These are phyloP conservation scores for Ormosia emarginata DNA, from an alignment of 306 rosid genomes.

Conservation along the genomic window DNA sequence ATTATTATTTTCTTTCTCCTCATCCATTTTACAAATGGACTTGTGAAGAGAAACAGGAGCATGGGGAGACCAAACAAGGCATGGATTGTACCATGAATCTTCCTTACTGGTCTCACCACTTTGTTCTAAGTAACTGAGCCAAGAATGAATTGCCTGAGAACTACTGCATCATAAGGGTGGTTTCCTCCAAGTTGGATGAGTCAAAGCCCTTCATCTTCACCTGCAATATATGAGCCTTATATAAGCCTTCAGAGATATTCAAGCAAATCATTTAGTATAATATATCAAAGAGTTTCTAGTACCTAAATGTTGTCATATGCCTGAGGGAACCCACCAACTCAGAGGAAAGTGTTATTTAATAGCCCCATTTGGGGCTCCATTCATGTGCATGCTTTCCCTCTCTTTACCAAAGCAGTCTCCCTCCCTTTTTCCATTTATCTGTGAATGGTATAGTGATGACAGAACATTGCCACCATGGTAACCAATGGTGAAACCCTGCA, in stretches of 20 bases:
- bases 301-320: slow-evolving; percentile 18
- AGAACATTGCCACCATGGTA: slow-evolving; percentile 31
- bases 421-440: slow-evolving; percentile 30
- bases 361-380: slow-evolving; percentile 49
- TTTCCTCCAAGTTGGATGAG: slow-evolving; percentile 29
- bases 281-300: background rate
- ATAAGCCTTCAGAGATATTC: slow-evolving; percentile 11
- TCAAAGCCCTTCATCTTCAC: slow-evolving; percentile 36
- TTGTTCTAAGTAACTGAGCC: slow-evolving; percentile 54
- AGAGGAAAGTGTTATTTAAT: slow-evolving; percentile 32
- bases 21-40: slow-evolving; percentile 29
- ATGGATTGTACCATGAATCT: slow-evolving; percentile 22
- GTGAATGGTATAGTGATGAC: slow-evolving; percentile 36
- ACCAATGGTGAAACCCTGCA: slow-evolving; percentile 31
- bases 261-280: background rate
- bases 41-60: slow-evolving; percentile 17
- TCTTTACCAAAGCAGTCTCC: slow-evolving; percentile 41
- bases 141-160: slow-evolving; percentile 92
- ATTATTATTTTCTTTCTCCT: background rate
- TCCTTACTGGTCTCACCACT: slow-evolving; percentile 30
- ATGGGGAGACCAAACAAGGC: slow-evolving; percentile 25
- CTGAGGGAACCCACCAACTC: slow-evolving; percentile 28
- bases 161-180: slow-evolving; percentile 30
- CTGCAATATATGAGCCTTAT: slow-evolving; percentile 32
- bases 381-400: slow-evolving; percentile 45